Percentiles rank a stretch among this genome's conserved stretches.
Conservation (phyloP, 139 green algal species). For the Coccomyxa sp. region DNA sequence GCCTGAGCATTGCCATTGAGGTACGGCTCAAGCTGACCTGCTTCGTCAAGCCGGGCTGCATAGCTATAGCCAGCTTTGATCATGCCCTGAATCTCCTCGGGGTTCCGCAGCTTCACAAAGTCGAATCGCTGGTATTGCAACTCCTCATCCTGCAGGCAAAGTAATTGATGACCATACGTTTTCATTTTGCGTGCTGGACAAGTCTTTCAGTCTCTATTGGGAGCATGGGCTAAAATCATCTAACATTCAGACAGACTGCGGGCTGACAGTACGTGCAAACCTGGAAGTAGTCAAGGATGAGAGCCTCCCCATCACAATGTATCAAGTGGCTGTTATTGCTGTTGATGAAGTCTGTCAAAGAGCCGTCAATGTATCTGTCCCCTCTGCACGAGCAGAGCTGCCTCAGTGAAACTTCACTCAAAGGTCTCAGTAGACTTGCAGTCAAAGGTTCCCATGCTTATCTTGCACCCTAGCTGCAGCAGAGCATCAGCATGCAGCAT, state of each 20-base stretch:
- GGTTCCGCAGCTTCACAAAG: slow-evolving; percentile 39
- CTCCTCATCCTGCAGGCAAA: slow-evolving; percentile 29
- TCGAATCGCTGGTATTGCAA: slow-evolving; percentile 37
- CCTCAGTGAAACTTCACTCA: too few relatives aligned
- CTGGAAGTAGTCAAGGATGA: slow-evolving; percentile 44
- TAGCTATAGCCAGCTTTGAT: slow-evolving; percentile 30
- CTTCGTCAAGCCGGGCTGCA: slow-evolving; percentile 32
- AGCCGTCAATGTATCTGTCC: slow-evolving; percentile 48
- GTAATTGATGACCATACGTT: too few relatives aligned
- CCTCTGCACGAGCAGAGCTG: too few relatives aligned
- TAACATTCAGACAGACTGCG: not conserved
- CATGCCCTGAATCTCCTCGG: slow-evolving; percentile 29
- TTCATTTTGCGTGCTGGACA: too few relatives aligned
- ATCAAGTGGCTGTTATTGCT: slow-evolving; percentile 35
- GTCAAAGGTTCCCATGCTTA: slow-evolving; percentile 6
- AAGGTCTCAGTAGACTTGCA: too few relatives aligned
- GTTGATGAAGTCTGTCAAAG: slow-evolving; percentile 44
- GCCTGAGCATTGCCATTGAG: not conserved
- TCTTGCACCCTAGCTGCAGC: not conserved
- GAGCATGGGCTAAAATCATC: not conserved
- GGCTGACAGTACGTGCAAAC: not conserved
- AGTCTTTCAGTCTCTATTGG: too few relatives aligned
- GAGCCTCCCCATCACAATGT: slow-evolving; percentile 20
- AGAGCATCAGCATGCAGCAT: too few relatives aligned
- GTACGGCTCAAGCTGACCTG: slow-evolving; percentile 18